Base-by-base conservation (phyloP, 768 basidiomycete genomes). In the Agrocybe praecox region DNA sequence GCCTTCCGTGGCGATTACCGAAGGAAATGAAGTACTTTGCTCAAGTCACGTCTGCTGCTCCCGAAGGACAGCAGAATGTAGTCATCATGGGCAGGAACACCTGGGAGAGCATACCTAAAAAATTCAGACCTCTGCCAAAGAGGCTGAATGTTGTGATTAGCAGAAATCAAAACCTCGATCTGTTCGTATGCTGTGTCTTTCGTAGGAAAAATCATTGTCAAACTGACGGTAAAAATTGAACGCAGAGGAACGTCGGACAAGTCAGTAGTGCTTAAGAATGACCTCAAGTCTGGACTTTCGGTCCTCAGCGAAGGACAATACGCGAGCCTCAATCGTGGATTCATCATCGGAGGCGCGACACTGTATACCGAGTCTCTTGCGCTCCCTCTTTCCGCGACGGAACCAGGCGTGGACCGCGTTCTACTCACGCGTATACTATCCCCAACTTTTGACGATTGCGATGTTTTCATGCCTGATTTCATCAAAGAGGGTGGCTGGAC, bases 51-150 rank as follows among this genome's bases (percentile, higher is more conserved):
- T 83, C 84, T 6, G 74, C 70, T 36, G 82, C 86, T 29, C 84
- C 86, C 6, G 72, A 78, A 34, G 80, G 77, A 6, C 68, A 65
- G 45, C 74, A 69, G 56, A 98, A 98, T 72, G 85, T 83, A 1
- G 88, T 98, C 18, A 76, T 98, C 53, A 98, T 99, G 96, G 97
- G 97, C 12, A 82, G 96, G 54, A 94, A 92, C 66, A 96, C 95
- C 14, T 99, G 97, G 97, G 94, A 98, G 74, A 92, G 92, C 69
- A 98, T 99, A 53, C 96, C 97, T 8, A 61, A 67, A 18, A 91
- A 86, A 69, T 91, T 89, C 73, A 80, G 90, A 59, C 97, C 97
- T 5, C 80, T 99, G 18, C 76, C 81, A 42, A 82, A 80, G 44
- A 80, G 97, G 49, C 53, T 81, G 53, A 99, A 98, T 67, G 69